phyloP scores from a whole-genome alignment of 2,329 filamentous ascomycete species.

The Juglanconis oblonga region DNA sequence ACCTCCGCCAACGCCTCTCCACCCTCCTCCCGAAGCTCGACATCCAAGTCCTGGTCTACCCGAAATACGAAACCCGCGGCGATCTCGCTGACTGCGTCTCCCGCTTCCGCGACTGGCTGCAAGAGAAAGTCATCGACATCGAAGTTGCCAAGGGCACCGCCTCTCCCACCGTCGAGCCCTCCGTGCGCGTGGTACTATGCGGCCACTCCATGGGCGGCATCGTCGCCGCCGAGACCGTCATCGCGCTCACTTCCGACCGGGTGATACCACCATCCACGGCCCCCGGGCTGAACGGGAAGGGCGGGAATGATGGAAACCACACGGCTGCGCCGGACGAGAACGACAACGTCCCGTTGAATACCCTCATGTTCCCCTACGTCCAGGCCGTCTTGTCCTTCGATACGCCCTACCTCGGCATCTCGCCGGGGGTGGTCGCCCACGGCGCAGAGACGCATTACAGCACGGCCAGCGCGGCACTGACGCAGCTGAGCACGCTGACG shows the following conservation, averaged over 20 bases:
- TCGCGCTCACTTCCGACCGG: slow-evolving; percentile 62
- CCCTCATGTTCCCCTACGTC: slow-evolving; percentile 89
- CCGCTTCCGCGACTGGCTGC: slow-evolving; percentile 77
- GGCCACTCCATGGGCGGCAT: slow-evolving; percentile 94
- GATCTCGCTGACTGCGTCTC: slow-evolving; percentile 69
- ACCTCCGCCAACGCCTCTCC: slow-evolving; percentile 63
- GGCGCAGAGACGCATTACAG: slow-evolving; percentile 85
- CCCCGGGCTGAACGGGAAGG: slow-evolving; percentile 29
- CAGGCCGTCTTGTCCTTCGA: slow-evolving; percentile 90
- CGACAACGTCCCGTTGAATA: slow-evolving; percentile 40
- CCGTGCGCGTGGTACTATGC: slow-evolving; percentile 75
- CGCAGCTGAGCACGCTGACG: slow-evolving; percentile 62
- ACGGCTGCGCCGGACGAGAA: slow-evolving; percentile 34
- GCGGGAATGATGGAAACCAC: slow-evolving; percentile 30
- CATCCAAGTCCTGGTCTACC: slow-evolving; percentile 69
- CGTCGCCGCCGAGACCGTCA: slow-evolving; percentile 83
- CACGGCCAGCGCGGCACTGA: slow-evolving; percentile 66
- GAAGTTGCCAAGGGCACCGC: slow-evolving; percentile 79
- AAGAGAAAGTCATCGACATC: slow-evolving; percentile 89
- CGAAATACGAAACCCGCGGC: slow-evolving; percentile 77
- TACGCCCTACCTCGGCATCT: slow-evolving; percentile 84
- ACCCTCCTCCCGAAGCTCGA: slow-evolving; percentile 66
- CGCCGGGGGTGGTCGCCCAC: slow-evolving; percentile 79
- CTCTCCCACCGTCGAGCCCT: slow-evolving; percentile 82
- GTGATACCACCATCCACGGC: slow-evolving; percentile 45